Conservation (phyloP, 2,329 filamentous ascomycete genomes). For the Epichloe typhina region DNA sequence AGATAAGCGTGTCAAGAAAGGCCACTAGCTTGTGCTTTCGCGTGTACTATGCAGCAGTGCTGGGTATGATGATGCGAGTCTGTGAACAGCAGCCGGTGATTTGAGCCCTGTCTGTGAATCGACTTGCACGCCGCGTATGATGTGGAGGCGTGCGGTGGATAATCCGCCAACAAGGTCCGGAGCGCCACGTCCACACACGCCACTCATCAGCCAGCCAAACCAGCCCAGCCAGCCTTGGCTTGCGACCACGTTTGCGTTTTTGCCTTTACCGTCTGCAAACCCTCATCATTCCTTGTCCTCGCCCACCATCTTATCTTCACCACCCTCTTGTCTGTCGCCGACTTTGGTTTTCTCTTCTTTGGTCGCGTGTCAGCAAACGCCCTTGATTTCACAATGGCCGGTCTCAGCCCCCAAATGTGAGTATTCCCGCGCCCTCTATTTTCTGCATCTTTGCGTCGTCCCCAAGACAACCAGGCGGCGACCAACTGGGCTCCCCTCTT, state of each 20-base stretch:
- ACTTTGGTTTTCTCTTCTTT: conserved; percentile 1
- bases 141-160: too few species aligned
- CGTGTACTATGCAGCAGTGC: too few species aligned
- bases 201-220: not conserved
- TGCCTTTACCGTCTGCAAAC: not conserved
- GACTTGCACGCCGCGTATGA: too few species aligned
- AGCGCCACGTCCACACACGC: not conserved
- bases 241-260: conserved; percentile 2
- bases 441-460: not conserved
- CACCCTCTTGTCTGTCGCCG: not conserved
- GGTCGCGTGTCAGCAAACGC: not conserved
- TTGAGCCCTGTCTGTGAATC: too few species aligned
- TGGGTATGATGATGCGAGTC: too few species aligned
- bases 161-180: too few species aligned
- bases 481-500: not conserved
- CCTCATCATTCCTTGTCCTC: not conserved
- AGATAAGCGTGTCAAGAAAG: not conserved
- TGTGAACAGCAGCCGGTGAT: too few species aligned
- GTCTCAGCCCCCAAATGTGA: conserved; percentile 52
- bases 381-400: conserved; percentile 37
- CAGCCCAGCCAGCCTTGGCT: not conserved
- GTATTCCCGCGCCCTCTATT: conserved; percentile 11
- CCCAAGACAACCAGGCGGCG: not conserved
- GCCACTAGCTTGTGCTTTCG: too few species aligned
- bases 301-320: not conserved